Evolutionary conservation across 371 early-diverging fungal genomes (phyloP), one percentile per base, ranked within the genome.

Genomic region (Haplosporangium sp.): DNA sequence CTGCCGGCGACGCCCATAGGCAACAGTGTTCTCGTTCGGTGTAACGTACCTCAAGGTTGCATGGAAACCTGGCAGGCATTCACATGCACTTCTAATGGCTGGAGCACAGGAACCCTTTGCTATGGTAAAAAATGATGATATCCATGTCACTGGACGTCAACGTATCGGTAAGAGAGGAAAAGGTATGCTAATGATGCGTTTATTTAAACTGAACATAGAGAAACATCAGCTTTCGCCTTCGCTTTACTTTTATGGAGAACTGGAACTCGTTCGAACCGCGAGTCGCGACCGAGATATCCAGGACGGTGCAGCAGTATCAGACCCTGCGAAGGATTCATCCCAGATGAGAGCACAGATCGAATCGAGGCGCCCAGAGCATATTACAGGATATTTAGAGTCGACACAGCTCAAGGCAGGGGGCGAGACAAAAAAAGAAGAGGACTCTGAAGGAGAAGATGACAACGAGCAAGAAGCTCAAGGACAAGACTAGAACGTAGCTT

Each of bases 181-280:
- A 29, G 29, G 29, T 29, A 29, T 29, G 29, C 29, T 29, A 29
- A 29, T 29, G 29, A 29, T 29, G 29, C 29, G 29, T 29, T 29
- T 29, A 29, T 5, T 3, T 45, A 45, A 45, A 7, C 41, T 50
- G 38, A 21, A 20, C 45, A 43, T 36, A 75, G 75, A 47, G 37
- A 64, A 61, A 41, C 56, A 52, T 13, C 21, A 42, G 37, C 50
- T 69, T 16, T 69, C 75, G 0, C 75, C 74, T 8, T 51, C 65
- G 20, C 54, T 65, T 11, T 75, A 75, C 57, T 75, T 75, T 62
- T 75, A 65, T 47, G 66, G 75, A 45, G 75, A 75, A 47, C 37
- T 75, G 16, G 53, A 60, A 43, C 48, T 75, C 10, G 65, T 69
- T 13, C 69, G 69, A 11, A 43, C 51, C 9, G 36, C 48, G 38